Conservation (phyloP, 2,329 filamentous ascomycete genomes). For the Colletotrichum theobromicola region DNA sequence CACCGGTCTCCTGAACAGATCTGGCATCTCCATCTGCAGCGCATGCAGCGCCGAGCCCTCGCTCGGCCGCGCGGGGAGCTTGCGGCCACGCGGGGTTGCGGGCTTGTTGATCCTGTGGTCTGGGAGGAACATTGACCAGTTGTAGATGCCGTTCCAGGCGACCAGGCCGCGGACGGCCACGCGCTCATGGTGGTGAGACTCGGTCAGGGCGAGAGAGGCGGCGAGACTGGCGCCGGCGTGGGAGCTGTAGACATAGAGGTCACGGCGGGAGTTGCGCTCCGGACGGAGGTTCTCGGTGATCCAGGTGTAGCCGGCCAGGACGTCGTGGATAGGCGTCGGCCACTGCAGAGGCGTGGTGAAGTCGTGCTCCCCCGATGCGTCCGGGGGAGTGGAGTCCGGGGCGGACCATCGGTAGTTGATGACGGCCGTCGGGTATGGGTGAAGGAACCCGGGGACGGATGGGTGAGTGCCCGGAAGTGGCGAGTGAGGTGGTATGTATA, state of each 20-base stretch:
- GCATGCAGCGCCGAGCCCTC: constrained; percentile 41
- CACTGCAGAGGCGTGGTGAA: constrained; percentile 43
- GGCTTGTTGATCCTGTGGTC: constrained; percentile 51
- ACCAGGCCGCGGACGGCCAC: constrained; percentile 59
- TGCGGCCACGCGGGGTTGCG: background rate
- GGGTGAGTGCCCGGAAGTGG: constrained; percentile 28
- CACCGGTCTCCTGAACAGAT: constrained; percentile 53
- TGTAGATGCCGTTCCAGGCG: constrained; percentile 65
- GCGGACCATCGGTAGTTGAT: constrained; percentile 66
- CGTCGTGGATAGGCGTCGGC: constrained; percentile 64
- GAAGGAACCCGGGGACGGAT: constrained; percentile 46
- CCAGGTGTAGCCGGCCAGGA: constrained; percentile 59
- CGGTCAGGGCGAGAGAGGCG: constrained; percentile 61
- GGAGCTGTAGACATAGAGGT: constrained; percentile 59
- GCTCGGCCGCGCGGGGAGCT: constrained; percentile 23
- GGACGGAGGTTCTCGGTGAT: constrained; percentile 50
- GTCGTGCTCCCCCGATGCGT: background rate
- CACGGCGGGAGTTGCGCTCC: constrained; percentile 36
- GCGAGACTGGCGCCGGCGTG: constrained; percentile 64
- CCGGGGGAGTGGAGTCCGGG: constrained; percentile 6
- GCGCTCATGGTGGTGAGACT: constrained; percentile 46
- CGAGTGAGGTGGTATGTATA: constrained; percentile 60
- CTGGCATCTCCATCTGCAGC: constrained; percentile 38
- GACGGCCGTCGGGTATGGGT: constrained; percentile 51
- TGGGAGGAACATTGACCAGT: constrained; percentile 67